phyloP scores from a whole-genome alignment of 2,329 filamentous ascomycete species.

The Venturia pyrina region DNA sequence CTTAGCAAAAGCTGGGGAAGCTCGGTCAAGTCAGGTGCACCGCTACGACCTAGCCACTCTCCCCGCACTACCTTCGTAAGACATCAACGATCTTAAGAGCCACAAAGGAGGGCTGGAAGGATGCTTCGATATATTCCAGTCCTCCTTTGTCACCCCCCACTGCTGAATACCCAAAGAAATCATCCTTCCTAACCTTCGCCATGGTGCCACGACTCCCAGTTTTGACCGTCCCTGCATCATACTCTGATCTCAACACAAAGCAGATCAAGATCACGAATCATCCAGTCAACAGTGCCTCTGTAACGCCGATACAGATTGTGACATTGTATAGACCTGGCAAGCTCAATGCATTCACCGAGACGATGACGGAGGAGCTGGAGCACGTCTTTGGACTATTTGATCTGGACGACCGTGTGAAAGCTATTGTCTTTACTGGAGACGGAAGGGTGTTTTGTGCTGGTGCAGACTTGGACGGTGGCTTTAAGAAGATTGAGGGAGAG shows the following conservation, averaged over 20 bases:
- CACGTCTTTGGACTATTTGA: slow-evolving; percentile 42
- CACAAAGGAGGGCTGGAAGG: background rate
- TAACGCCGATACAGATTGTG: slow-evolving; percentile 53
- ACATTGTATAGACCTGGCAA: slow-evolving; percentile 54
- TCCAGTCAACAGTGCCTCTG: slow-evolving; percentile 29
- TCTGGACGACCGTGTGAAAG: slow-evolving; percentile 44
- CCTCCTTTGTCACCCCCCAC: background rate
- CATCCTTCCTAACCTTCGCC: background rate
- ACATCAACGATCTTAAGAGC: background rate
- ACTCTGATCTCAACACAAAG: slow-evolving; percentile 29
- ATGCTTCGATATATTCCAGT: background rate
- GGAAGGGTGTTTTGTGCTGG: slow-evolving; percentile 46
- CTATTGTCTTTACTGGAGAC: slow-evolving; percentile 43
- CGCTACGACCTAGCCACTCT: background rate
- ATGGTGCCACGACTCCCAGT: slow-evolving; percentile 11
- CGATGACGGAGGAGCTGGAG: slow-evolving; percentile 53
- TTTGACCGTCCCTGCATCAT: slow-evolving; percentile 26
- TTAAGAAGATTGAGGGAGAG: slow-evolving; percentile 31
- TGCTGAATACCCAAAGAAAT: background rate
- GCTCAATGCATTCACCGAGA: slow-evolving; percentile 59
- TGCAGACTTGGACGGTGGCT: slow-evolving; percentile 45
- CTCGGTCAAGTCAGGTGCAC: background rate
- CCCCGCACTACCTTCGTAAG: background rate
- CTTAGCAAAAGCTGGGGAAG: background rate
- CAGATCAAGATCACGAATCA: slow-evolving; percentile 34